Conservation (phyloP, 805 yeast species). For the Ogataea salicorniae region DNA sequence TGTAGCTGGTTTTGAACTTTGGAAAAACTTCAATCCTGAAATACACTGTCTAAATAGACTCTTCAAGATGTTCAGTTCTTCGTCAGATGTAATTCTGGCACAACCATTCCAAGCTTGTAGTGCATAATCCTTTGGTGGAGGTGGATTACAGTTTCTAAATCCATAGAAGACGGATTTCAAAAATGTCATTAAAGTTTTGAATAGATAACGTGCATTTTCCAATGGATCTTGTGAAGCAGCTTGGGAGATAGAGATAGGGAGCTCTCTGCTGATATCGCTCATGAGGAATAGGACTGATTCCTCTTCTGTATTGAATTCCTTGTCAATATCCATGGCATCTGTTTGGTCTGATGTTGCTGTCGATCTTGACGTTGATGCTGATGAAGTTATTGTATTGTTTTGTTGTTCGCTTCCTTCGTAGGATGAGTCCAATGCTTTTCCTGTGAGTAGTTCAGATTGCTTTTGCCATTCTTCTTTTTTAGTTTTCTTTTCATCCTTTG, state of each 20-base stretch:
- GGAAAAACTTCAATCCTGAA: constrained; percentile 71
- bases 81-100: constrained; percentile 77
- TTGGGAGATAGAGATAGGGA: constrained; percentile 59
- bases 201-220: constrained; percentile 82
- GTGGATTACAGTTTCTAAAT: constrained; percentile 83
- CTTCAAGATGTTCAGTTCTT: constrained; percentile 75
- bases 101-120: constrained; percentile 74
- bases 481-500: constrained; percentile 37
- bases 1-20: constrained; percentile 45
- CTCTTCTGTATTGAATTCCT: constrained; percentile 4
- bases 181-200: constrained; percentile 85
- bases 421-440: constrained; percentile 18
- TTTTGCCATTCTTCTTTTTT: constrained; percentile 34
- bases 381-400: no score
- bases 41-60: constrained; percentile 81
- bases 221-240: constrained; percentile 57
- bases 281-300: constrained; percentile 28
- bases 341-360: not conserved
- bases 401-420: constrained; percentile 1
- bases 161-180: constrained; percentile 87
- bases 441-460: constrained; percentile 34
- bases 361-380: not conserved
- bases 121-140: constrained; percentile 53
- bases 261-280: constrained; percentile 40
- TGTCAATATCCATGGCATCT: constrained; percentile 16